Base-by-base conservation (phyloP, 495 filamentous ascomycete species). In the Talaromyces borbonicus region DNA sequence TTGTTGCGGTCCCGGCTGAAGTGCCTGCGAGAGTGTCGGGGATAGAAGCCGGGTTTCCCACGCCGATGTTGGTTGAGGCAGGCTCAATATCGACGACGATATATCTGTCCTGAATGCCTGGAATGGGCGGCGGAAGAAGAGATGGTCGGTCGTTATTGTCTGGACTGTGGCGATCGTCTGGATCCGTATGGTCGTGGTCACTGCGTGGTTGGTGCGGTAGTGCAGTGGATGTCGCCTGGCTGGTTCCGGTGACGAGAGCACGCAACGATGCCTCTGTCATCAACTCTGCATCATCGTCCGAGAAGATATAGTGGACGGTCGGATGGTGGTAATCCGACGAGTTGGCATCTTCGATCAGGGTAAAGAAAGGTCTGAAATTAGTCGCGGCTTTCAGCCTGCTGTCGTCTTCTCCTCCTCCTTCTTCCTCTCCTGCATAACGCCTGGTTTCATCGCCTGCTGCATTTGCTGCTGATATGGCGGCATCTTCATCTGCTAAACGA, bases 291-390 rank as follows among this genome's bases (percentile, higher is more conserved):
- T 77, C 73, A 62, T 94, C 87, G 56, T 90, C 84, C 51, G 73
- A 75, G 66, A 94, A 97, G 49, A 95, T 77, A 66, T 97, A 97
- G 71, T 90, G 87, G 2, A 95, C 80, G 31, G 73, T 79, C 16
- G 81, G 79, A 50, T 93, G 90, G 62, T 90, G 73, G 63, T 86
- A 66, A 39, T 64, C 66, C 19, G 58, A 57, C 19, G 60, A 64
- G 50, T 64, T 61, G 41, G 60, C 55, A 54, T 68, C 71, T 56
- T 73, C 66, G 53, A 75, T 66, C 46, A 77, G 58, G 46, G 66
- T 74, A 71, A 75, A 74, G 67, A 77, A 73, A 27, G 72, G 69
- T 41, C 66, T 61, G 52, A 72, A 69, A 26, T 49, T 52, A 49
- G 56, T 49, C 9, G 51, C 46, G 0, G 48, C 18, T 1, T 46